phyloP scores from a whole-genome alignment of 495 filamentous ascomycete genomes.

The Echria macrotheca region DNA sequence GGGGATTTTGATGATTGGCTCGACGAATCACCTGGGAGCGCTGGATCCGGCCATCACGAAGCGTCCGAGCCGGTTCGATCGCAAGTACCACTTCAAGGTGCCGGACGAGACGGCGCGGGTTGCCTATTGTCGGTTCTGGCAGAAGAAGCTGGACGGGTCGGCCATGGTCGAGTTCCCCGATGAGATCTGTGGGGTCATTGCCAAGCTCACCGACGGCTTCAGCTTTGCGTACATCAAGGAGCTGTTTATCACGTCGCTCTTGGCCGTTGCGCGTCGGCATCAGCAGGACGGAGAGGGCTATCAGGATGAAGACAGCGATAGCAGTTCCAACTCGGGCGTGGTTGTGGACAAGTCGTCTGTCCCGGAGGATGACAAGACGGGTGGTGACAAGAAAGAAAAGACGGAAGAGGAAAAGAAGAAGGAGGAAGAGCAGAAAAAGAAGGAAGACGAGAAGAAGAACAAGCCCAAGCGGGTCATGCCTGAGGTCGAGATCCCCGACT shows the following conservation, averaged over 20 bases:
- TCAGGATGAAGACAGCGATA: slow-evolving; percentile 6
- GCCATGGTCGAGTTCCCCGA: slow-evolving; percentile 43
- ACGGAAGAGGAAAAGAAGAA: slow-evolving; percentile 7
- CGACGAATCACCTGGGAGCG: slow-evolving; percentile 47
- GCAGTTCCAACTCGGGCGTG: background rate
- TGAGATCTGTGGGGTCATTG: slow-evolving; percentile 37
- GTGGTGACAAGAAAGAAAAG: background rate
- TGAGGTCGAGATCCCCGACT: slow-evolving; percentile 12
- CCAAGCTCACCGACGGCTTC: slow-evolving; percentile 47
- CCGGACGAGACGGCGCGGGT: slow-evolving; percentile 40
- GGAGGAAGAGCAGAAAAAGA: no score
- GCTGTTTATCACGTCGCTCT: slow-evolving; percentile 45
- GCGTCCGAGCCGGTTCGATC: slow-evolving; percentile 53
- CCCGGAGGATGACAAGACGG: slow-evolving; percentile 4
- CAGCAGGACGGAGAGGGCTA: slow-evolving; percentile 6
- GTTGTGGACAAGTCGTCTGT: background rate
- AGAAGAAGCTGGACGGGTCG: slow-evolving; percentile 39
- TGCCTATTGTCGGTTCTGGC: slow-evolving; percentile 46
- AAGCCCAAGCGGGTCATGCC: slow-evolving; percentile 3
- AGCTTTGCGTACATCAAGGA: slow-evolving; percentile 56
- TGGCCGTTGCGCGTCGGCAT: slow-evolving; percentile 4
- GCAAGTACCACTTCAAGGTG: slow-evolving; percentile 51
- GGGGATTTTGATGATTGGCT: slow-evolving; percentile 53
- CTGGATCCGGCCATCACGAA: slow-evolving; percentile 51
- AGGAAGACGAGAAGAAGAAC: slow-evolving; percentile 5